Evolutionary conservation across 208 protist species (phyloP).

Genomic region (Acanthamoeba healyi): DNA sequence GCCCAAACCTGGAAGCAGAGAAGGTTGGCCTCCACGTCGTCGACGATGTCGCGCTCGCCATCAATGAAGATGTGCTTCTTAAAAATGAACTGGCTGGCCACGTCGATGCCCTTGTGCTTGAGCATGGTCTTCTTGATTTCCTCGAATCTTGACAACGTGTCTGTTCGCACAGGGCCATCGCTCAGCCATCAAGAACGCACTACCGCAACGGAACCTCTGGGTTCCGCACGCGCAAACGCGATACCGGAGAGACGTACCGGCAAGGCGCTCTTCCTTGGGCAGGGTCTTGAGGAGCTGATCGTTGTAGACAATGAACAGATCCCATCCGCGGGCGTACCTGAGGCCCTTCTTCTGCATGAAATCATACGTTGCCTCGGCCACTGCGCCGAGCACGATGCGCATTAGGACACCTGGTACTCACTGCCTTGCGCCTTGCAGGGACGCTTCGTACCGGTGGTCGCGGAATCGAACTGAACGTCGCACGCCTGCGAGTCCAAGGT

Average conservation of each 20-base stretch:
- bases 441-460: not conserved
- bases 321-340: constrained; percentile 21
- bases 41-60: not conserved
- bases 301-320: constrained; percentile 41
- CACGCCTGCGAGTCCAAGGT: not conserved
- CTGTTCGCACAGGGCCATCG: not conserved
- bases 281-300: not conserved
- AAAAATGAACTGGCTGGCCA: constrained; percentile 12
- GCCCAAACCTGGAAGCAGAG: not conserved
- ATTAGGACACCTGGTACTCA: too few species aligned
- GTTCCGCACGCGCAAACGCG: not conserved
- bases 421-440: not conserved
- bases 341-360: constrained; percentile 9
- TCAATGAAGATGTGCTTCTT: constrained; percentile 66
- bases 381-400: not conserved
- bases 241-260: not conserved
- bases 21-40: constrained; percentile 13
- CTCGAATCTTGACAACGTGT: constrained; percentile 41
- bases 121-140: constrained; percentile 30
- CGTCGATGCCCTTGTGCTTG: constrained; percentile 11
- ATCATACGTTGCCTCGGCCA: not conserved
- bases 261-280: not conserved
- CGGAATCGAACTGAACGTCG: constrained; percentile 5
- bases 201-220: not conserved
- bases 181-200: not conserved